These are phyloP conservation scores for Leucoagaricus sp. DNA, from an alignment of 1,284 basidiomycete genomes.

Conservation along the genomic window DNA sequence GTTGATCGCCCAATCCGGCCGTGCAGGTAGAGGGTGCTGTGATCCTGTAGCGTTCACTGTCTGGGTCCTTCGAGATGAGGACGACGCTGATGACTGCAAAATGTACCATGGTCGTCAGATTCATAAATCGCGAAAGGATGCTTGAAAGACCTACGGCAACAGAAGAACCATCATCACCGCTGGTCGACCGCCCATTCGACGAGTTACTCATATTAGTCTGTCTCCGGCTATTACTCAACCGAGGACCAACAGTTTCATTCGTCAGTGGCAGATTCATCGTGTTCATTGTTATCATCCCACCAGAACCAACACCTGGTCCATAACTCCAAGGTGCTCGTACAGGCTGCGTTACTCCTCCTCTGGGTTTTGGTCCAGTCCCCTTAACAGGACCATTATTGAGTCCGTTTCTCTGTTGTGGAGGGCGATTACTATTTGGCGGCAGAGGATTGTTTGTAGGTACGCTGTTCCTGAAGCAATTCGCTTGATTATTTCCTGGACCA, in stretches of 20 bases:
- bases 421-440: constrained; percentile 9
- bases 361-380: constrained; percentile 26
- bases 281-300: constrained; percentile 35
- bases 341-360: constrained; percentile 40
- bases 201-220: constrained; percentile 53
- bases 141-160: constrained; percentile 61
- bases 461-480: constrained; percentile 11
- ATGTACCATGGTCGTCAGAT: constrained; percentile 9
- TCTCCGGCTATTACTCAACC: constrained; percentile 56
- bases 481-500: constrained; percentile 14
- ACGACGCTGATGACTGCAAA: constrained; percentile 67
- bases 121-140: constrained; percentile 1
- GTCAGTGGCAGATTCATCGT: constrained; percentile 28
- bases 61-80: constrained; percentile 72
- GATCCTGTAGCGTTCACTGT: constrained; percentile 66
- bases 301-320: constrained; percentile 58
- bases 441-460: not conserved
- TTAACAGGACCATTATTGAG: constrained; percentile 15
- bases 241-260: constrained; percentile 60
- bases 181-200: constrained; percentile 54
- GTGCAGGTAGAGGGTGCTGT: constrained; percentile 74
- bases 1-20: constrained; percentile 85
- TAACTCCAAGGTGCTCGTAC: constrained; percentile 64
- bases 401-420: constrained; percentile 8
- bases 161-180: constrained; percentile 71